phyloP scores from a whole-genome alignment of 73 alveolate species.

The Chromera velia region DNA sequence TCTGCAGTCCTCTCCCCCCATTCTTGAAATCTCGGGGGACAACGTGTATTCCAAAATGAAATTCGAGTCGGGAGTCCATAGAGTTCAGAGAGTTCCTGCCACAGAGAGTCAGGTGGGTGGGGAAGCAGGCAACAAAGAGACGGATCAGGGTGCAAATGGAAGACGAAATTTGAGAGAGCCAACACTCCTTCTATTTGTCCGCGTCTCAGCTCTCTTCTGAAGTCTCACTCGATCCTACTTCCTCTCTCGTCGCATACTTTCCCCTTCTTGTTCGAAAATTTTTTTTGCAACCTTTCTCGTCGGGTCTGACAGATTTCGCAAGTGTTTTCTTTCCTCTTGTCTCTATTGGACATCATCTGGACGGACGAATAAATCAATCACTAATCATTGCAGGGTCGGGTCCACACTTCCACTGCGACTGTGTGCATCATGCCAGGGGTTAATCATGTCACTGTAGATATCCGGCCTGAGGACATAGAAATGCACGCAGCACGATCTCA shows the following conservation, averaged over 20 bases:
- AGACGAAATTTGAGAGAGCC: background rate
- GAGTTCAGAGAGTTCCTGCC: background rate
- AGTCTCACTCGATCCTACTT: too few relatives aligned
- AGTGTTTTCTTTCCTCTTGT: too few relatives aligned
- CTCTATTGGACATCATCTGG: too few relatives aligned
- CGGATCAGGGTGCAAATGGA: too few relatives aligned
- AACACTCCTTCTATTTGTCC: background rate
- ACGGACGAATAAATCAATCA: too few relatives aligned
- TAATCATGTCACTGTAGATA: background rate
- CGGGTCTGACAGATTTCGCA: too few relatives aligned
- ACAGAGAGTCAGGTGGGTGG: background rate
- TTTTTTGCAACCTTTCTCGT: too few relatives aligned
- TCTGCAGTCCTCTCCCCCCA: background rate
- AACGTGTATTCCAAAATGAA: background rate
- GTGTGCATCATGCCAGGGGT: background rate
- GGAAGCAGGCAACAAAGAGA: background rate
- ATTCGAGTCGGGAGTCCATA: background rate
- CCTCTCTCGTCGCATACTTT: too few relatives aligned
- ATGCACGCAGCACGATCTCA: background rate
- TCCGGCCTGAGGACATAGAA: background rate
- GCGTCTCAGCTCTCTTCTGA: too few relatives aligned
- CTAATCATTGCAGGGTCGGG: background rate
- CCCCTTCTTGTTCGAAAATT: too few relatives aligned
- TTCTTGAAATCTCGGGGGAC: background rate
- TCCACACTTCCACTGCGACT: background rate